Percentiles rank a stretch among this genome's conserved stretches.
Conservation (phyloP, 2,329 filamentous ascomycete species). For the Pseudopithomyces chartarum region DNA sequence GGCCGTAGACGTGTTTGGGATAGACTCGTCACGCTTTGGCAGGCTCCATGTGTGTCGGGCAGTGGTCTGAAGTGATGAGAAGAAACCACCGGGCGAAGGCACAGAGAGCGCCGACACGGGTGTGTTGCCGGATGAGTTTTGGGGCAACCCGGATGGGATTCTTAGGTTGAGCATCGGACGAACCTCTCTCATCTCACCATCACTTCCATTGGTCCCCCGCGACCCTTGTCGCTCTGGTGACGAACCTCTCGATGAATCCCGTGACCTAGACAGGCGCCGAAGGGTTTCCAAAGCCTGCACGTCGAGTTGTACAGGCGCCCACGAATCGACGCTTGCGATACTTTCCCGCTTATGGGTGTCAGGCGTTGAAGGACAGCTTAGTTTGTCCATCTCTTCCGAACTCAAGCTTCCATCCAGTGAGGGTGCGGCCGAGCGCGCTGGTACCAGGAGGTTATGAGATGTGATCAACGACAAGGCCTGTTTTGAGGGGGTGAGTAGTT, state of each 20-base stretch:
- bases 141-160: slow-evolving; percentile 27
- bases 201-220: slow-evolving; percentile 49
- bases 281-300: slow-evolving; percentile 81
- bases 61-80: slow-evolving; percentile 78
- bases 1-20: slow-evolving; percentile 86
- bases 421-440: slow-evolving; percentile 78
- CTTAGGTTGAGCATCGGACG: slow-evolving; percentile 53
- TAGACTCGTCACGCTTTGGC: slow-evolving; percentile 45
- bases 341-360: slow-evolving; percentile 53
- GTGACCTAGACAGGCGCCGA: slow-evolving; percentile 64
- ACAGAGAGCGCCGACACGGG: slow-evolving; percentile 83
- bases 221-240: slow-evolving; percentile 30
- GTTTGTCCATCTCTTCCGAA: slow-evolving; percentile 82
- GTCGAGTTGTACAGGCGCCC: slow-evolving; percentile 69
- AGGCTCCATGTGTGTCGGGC: slow-evolving; percentile 83
- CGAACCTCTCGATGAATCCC: slow-evolving; percentile 20
- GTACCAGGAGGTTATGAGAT: slow-evolving; percentile 62
- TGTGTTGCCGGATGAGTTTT: slow-evolving; percentile 52
- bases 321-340: slow-evolving; percentile 62
- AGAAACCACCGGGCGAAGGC: slow-evolving; percentile 90
- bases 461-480: slow-evolving; percentile 74
- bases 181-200: slow-evolving; percentile 67
- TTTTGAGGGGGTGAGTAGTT: slow-evolving; percentile 76
- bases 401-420: slow-evolving; percentile 88
- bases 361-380: slow-evolving; percentile 86